These are phyloP conservation scores for Apium graveolens DNA, from an alignment of 129 eudicot genomes.

Conservation along the genomic window DNA sequence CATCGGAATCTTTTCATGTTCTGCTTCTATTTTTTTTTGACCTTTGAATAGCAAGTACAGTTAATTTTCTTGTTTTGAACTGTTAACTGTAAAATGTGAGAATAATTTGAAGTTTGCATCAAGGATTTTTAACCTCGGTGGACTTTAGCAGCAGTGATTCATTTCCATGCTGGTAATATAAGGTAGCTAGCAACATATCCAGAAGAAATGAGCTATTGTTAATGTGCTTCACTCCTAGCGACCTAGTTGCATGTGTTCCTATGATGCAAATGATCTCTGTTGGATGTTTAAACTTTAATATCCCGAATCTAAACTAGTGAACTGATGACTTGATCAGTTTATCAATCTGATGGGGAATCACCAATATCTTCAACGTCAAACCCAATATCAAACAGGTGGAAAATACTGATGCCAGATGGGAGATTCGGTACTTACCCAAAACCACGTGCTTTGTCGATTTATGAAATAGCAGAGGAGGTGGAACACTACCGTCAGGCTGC, in stretches of 20 bases:
- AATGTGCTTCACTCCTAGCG: background rate
- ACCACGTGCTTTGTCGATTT: conserved; percentile 53
- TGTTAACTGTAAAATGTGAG: background rate
- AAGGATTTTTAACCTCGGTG: too few relatives aligned
- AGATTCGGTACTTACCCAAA: conserved; percentile 26
- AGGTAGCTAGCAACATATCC: background rate
- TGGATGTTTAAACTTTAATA: background rate
- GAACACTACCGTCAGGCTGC: conserved; percentile 76
- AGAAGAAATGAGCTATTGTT: background rate
- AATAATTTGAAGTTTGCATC: background rate
- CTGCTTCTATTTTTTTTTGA: background rate
- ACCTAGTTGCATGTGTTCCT: background rate
- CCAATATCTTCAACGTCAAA: conserved; percentile 82
- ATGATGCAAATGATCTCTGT: background rate
- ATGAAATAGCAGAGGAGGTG: conserved; percentile 53
- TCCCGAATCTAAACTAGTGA: background rate
- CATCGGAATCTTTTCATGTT: background rate
- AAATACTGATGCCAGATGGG: conserved; percentile 77
- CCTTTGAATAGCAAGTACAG: background rate
- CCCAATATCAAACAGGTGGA: conserved; percentile 80
- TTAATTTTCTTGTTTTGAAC: background rate
- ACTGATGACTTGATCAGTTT: conserved; percentile 32
- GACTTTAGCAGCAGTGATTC: background rate
- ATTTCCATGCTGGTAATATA: background rate
- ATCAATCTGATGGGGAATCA: conserved; percentile 62